Evolutionary conservation across 2,329 filamentous ascomycete species (phyloP), one percentile per base, ranked within the genome.

Genomic region (Aspergillus niger): DNA sequence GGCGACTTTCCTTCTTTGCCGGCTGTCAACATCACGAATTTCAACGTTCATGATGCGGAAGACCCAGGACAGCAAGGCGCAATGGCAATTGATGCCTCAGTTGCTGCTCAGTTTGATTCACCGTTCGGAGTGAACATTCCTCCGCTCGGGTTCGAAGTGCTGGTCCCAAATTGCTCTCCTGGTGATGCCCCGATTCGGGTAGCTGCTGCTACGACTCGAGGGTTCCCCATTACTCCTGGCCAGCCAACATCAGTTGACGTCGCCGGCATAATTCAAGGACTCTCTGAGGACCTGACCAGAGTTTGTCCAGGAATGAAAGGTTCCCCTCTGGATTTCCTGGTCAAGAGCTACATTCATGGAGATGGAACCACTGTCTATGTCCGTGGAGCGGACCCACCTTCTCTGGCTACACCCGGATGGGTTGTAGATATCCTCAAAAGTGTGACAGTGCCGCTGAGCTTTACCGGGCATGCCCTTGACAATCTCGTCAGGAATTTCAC

Each of bases 401-500:
- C 83, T 17, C 80, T 84, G 1, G 82, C 87, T 36, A 91, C 92
- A 0, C 95, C 95, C 0, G 81, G 82, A 49, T 99, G 95, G 95
- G 84, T 97, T 51, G 85, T 85, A 13, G 87, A 93, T 55, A 83
- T 99, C 22, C 80, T 98, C 39, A 87, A 88, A 49, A 92, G 90
- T 67, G 85, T 98, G 55, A 93, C 89, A 0, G 83, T 98, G 0
- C 92, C 93, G 3, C 81, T 98, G 6, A 90, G 92, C 5, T 90
- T 98, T 63, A 91, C 92, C 0, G 92, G 92, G 5, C 86, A 88
- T 60, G 88, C 88, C 0, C 89, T 97, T 69, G 92, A 92, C 65
- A 88, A 90, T 65, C 79, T 97, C 15, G 90, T 99, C 72, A 89
- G 89, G 67, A 94, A 95, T 67, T 97, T 98, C 72, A 90, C 92